Evolutionary conservation across 306 rosid species (phyloP), one percentile per base, ranked within the genome.

Genomic region (Dryas drummondii): DNA sequence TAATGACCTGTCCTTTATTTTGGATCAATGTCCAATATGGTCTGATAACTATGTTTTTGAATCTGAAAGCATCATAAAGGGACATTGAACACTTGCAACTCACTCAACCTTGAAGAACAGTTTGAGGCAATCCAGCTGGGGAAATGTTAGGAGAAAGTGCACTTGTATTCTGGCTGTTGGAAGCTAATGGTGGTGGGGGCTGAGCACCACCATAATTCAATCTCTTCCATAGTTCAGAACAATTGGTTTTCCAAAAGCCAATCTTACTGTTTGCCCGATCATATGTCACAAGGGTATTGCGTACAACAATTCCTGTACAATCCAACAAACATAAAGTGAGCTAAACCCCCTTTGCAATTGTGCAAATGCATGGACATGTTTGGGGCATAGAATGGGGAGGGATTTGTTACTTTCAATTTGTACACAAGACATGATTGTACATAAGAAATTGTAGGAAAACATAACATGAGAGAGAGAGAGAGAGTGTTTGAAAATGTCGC

Each of bases 281-380:
- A 56, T 85, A 85, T 47, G 86, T 85, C 78, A 85, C 89, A 19
- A 85, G 84, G 63, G 89, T 85, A 69, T 85, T 85, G 47, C 89
- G 89, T 37, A 78, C 84, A 66, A 85, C 40, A 65, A 85, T 85
- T 78, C 89, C 89, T 85, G 86, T 37, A 63, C 49, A 73, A 44
- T 73, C 51, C 19, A 48, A 19, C 32, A 63, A 66, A 72, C 46
- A 55, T 41, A 55, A 12, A 15, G 66, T 78, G 50, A 78, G 63
- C 71, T 50, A 58, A 52, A 73, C 12, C 44, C 9, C 16, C 26
- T 22, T 22, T 37, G 22, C 2, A 37, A 22, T 45, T 45, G 19
- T 14, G 27, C 17, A 60, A 64, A 55, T 37, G 14, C 16, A 14
- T 9, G 63, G 37, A 9, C 40, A 65, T 6, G 26, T 12, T 7